phyloP scores from a whole-genome alignment of 495 filamentous ascomycete species.

The Tuber aestivum region DNA sequence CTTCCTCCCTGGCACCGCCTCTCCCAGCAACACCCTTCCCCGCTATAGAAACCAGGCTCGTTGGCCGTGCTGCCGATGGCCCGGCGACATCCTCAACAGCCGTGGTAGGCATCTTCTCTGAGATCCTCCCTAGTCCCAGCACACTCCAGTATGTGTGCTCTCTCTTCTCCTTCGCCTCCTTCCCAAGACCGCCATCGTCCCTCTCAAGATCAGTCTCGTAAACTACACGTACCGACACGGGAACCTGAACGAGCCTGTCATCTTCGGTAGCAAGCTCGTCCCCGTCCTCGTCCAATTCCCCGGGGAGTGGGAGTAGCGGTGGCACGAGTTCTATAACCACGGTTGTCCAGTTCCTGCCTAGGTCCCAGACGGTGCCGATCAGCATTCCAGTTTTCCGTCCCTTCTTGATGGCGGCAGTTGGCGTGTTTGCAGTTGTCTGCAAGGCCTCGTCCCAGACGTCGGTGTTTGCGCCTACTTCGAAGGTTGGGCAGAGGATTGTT shows the following conservation, averaged over 20 bases:
- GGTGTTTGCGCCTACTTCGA: conserved; percentile 89
- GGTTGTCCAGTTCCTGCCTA: conserved; percentile 88
- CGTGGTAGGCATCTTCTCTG: conserved; percentile 24
- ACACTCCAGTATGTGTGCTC: conserved; percentile 96
- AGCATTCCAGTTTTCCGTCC: conserved; percentile 60
- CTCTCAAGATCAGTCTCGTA: conserved; percentile 76
- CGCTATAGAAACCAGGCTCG: conserved; percentile 8
- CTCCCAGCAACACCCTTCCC: conserved; percentile 5
- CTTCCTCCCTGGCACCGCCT: conserved; percentile 10
- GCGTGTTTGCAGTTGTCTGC: conserved; percentile 42
- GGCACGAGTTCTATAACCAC: conserved; percentile 88
- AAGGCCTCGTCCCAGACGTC: conserved; percentile 95
- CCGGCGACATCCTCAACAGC: conserved; percentile 12
- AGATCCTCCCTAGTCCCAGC: conserved; percentile 75
- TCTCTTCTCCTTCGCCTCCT: conserved; percentile 56
- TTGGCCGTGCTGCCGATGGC: not conserved
- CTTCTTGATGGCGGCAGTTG: conserved; percentile 42
- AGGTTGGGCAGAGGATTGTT: conserved; percentile 88
- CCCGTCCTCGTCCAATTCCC: conserved; percentile 30
- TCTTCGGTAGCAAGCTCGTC: conserved; percentile 54
- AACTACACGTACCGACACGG: conserved; percentile 83
- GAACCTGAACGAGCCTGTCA: conserved; percentile 90
- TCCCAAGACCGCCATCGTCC: conserved; percentile 53
- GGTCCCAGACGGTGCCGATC: conserved; percentile 91
- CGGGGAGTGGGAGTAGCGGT: conserved; percentile 48